These are phyloP conservation scores for Stereocaulon alpinum DNA, from an alignment of 495 filamentous ascomycete genomes.

Conservation along the genomic window DNA sequence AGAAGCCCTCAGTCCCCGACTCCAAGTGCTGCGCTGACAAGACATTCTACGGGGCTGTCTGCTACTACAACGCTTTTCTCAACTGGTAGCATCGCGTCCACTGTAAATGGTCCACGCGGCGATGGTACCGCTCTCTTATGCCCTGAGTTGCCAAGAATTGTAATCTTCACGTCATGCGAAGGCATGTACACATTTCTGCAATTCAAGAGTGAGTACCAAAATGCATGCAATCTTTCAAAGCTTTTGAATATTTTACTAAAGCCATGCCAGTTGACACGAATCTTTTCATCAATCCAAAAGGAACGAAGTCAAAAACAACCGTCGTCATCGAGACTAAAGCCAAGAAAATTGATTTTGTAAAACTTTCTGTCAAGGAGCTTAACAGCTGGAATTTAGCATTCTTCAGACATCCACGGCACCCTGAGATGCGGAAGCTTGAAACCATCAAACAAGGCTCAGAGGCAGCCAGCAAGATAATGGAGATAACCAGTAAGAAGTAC, in stretches of 20 bases:
- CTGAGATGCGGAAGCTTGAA: slow-evolving; percentile 8
- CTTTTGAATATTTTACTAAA: not conserved
- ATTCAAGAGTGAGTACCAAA: slow-evolving; percentile 12
- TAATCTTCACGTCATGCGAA: slow-evolving; percentile 18
- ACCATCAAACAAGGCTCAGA: not conserved
- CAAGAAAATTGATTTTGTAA: slow-evolving; percentile 7
- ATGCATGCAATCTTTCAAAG: not conserved
- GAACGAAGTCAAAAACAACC: not conserved
- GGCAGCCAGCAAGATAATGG: slow-evolving; percentile 5
- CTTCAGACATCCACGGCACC: slow-evolving; percentile 17
- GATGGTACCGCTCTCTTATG: slow-evolving; percentile 10
- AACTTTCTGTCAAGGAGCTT: slow-evolving; percentile 13
- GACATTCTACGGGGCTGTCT: slow-evolving; percentile 1
- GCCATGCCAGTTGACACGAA: slow-evolving; percentile 3
- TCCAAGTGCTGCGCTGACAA: not conserved
- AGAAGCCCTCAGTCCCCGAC: slow-evolving; percentile 9
- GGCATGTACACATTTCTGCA: slow-evolving; percentile 19
- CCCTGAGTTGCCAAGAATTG: slow-evolving; percentile 16
- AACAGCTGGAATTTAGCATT: slow-evolving; percentile 21
- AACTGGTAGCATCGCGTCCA: slow-evolving; percentile 12
- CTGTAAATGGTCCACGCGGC: slow-evolving; percentile 11
- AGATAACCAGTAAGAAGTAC: slow-evolving; percentile 15
- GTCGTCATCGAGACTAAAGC: slow-evolving; percentile 15
- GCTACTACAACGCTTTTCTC: slow-evolving; percentile 8
- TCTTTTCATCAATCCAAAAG: slow-evolving; percentile 15